These are phyloP conservation scores for Populus simonii DNA, from an alignment of 345 rosid species.

Conservation along the genomic window DNA sequence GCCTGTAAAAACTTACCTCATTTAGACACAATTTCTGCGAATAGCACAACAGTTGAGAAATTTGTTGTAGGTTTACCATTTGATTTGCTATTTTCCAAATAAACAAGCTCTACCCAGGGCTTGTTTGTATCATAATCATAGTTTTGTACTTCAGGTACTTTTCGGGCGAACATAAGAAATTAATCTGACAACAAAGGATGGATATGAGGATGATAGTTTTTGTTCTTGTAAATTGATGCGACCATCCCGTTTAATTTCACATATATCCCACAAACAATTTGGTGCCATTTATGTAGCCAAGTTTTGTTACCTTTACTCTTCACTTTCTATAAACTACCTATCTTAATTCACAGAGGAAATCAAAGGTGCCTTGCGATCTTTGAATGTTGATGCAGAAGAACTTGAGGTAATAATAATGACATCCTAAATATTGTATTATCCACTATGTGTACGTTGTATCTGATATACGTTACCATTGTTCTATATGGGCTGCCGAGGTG, in stretches of 20 bases:
- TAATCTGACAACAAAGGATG: too few species aligned
- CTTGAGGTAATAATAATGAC: slow-evolving; percentile 6
- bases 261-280: neutral
- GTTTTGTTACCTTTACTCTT: too few species aligned
- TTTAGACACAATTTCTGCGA: too few species aligned
- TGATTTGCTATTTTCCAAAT: too few species aligned
- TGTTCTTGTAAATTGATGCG: neutral
- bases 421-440: too few species aligned
- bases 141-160: neutral
- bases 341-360: neutral
- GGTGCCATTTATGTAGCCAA: neutral
- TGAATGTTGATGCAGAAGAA: slow-evolving; percentile 11
- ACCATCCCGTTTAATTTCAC: neutral
- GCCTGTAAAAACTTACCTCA: too few species aligned
- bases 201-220: neutral
- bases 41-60: too few species aligned
- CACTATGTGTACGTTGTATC: too few species aligned
- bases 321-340: too few species aligned
- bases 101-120: too few species aligned
- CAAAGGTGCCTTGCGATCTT: slow-evolving; percentile 19
- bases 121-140: too few species aligned
- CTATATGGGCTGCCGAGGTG: slow-evolving; percentile 31
- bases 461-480: neutral
- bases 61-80: neutral
- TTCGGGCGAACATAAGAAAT: neutral